Percentiles rank a stretch among this genome's conserved stretches.
Conservation (phyloP, 257 asterid species). For the Jacaranda copaia region DNA sequence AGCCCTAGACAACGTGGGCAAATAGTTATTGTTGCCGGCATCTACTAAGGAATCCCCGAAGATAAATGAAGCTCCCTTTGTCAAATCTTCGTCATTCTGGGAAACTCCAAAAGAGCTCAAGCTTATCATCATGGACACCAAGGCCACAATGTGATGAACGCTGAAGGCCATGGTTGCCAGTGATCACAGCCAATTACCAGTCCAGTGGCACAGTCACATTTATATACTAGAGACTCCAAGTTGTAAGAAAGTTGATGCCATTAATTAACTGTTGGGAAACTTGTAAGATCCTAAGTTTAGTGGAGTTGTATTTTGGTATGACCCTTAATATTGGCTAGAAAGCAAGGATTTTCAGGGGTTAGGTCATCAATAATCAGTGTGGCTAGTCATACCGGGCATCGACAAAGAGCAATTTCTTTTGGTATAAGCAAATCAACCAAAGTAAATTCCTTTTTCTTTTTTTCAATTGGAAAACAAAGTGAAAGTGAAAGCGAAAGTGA, state of each 20-base stretch:
- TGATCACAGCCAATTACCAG: slow-evolving; percentile 7
- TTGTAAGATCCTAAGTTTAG: slow-evolving; percentile 38
- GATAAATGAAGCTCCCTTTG: slow-evolving; percentile 68
- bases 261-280: slow-evolving; percentile 40
- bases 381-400: slow-evolving; percentile 51
- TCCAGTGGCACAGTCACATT: slow-evolving; percentile 24
- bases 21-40: slow-evolving; percentile 77
- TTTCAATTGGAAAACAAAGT: neutral
- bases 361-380: slow-evolving; percentile 57
- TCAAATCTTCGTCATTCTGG: slow-evolving; percentile 46
- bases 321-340: slow-evolving; percentile 32
- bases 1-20: slow-evolving; percentile 66
- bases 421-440: slow-evolving; percentile 36
- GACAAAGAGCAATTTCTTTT: slow-evolving; percentile 46
- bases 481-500: slow-evolving; percentile 14
- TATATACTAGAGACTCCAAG: slow-evolving; percentile 19
- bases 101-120: slow-evolving; percentile 28
- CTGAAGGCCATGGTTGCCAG: slow-evolving; percentile 47
- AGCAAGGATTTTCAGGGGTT: slow-evolving; percentile 47
- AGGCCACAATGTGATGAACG: slow-evolving; percentile 24
- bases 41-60: slow-evolving; percentile 83
- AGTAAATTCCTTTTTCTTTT: neutral
- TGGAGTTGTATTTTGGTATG: slow-evolving; percentile 64
- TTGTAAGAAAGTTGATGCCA: neutral
- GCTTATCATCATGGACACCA: slow-evolving; percentile 40